Conservation (phyloP, 2,329 filamentous ascomycete genomes). For the Sporothrix protearum region DNA sequence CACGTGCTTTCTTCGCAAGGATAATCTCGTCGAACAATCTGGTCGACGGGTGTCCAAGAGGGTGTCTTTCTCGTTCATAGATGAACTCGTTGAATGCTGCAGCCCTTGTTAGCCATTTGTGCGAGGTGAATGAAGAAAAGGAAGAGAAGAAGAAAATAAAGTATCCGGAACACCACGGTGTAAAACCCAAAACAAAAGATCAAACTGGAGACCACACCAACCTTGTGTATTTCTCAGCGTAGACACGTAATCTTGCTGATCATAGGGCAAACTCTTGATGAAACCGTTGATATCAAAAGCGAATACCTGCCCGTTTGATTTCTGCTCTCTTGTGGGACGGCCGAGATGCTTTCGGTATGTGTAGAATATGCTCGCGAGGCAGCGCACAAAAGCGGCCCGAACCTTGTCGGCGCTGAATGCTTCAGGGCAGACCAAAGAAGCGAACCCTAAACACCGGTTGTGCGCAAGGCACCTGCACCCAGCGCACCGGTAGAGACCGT, state of each 20-base stretch:
- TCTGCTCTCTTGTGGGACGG: conserved; percentile 59
- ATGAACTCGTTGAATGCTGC: conserved; percentile 77
- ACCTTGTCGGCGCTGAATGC: conserved; percentile 62
- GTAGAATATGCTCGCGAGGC: conserved; percentile 62
- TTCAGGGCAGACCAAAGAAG: conserved; percentile 60
- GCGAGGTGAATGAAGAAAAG: background rate
- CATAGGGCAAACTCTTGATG: conserved; percentile 60
- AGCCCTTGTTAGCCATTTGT: conserved; percentile 7
- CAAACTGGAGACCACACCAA: conserved; percentile 36
- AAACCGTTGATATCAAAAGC: conserved; percentile 65
- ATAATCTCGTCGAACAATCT: conserved; percentile 83
- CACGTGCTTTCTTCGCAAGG: conserved; percentile 68
- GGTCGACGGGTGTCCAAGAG: conserved; percentile 60
- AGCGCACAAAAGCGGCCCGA: conserved; percentile 61
- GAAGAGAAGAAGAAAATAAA: no score
- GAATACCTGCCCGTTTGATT: conserved; percentile 57
- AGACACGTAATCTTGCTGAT: conserved; percentile 61
- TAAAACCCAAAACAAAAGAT: no score
- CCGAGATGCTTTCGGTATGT: conserved; percentile 62
- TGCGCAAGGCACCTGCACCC: conserved; percentile 59
- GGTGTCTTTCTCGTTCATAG: conserved; percentile 69
- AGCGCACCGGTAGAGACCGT: conserved; percentile 71
- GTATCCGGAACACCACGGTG: no score
- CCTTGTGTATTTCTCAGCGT: conserved; percentile 67
- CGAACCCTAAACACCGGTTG: conserved; percentile 58